Conservation (phyloP, 768 basidiomycete genomes). For the Termitomyces sp. region DNA sequence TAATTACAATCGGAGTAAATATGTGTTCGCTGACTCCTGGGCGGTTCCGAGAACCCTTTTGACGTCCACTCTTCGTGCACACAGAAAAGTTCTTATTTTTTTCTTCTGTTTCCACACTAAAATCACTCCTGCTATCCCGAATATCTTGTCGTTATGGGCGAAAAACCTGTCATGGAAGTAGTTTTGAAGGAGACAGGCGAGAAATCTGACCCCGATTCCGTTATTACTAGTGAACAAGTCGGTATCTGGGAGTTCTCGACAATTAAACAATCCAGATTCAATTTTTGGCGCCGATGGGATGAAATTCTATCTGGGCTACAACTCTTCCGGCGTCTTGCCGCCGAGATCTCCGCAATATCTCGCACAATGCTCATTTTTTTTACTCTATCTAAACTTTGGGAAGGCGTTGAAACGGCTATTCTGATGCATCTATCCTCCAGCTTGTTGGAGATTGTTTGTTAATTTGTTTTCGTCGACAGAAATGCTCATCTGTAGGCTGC, state of each 20-base stretch:
- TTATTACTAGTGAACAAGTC: conserved; percentile 15
- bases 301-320: conserved; percentile 10
- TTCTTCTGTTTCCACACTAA: background rate
- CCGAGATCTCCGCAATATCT: conserved; percentile 19
- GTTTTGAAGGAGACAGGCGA: background rate
- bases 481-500: background rate
- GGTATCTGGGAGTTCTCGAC: conserved; percentile 17
- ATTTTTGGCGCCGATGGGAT: conserved; percentile 5
- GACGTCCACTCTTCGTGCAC: background rate
- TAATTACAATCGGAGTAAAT: background rate
- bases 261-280: conserved; percentile 1
- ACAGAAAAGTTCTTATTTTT: background rate
- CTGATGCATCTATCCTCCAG: conserved; percentile 20
- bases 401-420: conserved; percentile 19
- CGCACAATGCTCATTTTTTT: conserved; percentile 18
- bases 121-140: background rate
- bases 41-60: background rate
- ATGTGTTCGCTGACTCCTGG: background rate
- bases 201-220: background rate
- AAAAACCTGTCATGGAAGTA: background rate
- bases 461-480: background rate
- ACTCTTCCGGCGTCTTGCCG: conserved; percentile 16
- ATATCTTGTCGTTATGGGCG: background rate
- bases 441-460: conserved; percentile 18
- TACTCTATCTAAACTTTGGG: conserved; percentile 19